Percentiles rank a stretch among this genome's conserved stretches.
These are phyloP conservation scores for Pestalotiopsis sp. DNA, from an alignment of 2,329 filamentous ascomycete genomes.

Conservation along the genomic window DNA sequence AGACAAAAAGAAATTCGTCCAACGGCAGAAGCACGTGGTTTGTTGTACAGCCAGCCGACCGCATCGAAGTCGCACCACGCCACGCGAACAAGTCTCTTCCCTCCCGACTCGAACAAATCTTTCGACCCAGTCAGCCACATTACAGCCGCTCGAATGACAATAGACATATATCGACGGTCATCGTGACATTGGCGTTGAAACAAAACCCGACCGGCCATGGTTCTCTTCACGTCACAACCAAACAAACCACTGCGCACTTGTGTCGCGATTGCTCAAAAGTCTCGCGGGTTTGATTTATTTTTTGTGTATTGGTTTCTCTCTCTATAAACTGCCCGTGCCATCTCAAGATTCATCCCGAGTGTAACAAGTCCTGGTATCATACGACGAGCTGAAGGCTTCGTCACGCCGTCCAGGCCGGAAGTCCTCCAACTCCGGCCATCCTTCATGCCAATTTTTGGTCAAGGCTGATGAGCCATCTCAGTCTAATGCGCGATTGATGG, in stretches of 20 bases:
- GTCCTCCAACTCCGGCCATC: not conserved
- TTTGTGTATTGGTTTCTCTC: not conserved
- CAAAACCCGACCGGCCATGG: too few relatives aligned
- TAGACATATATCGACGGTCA: too few relatives aligned
- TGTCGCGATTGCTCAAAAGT: not conserved
- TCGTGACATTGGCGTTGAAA: too few relatives aligned
- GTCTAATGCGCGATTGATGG: not conserved
- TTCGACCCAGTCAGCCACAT: too few relatives aligned
- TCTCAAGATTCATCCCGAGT: not conserved
- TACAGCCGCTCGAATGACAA: too few relatives aligned
- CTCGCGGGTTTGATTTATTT: not conserved
- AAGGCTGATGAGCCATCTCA: not conserved
- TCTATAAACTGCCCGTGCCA: not conserved
- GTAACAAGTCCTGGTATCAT: not conserved
- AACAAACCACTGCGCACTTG: not conserved
- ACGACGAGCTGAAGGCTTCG: not conserved
- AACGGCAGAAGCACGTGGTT: too few relatives aligned
- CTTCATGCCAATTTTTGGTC: conserved; percentile 1
- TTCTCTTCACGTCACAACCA: not conserved
- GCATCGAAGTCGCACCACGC: too few relatives aligned
- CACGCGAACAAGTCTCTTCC: too few relatives aligned
- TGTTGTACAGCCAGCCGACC: too few relatives aligned
- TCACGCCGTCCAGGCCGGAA: not conserved
- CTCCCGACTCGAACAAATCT: too few relatives aligned
- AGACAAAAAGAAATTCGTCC: too few relatives aligned